Evolutionary conservation across 257 asterid species (phyloP).

Genomic region (Mitragyna speciosa): DNA sequence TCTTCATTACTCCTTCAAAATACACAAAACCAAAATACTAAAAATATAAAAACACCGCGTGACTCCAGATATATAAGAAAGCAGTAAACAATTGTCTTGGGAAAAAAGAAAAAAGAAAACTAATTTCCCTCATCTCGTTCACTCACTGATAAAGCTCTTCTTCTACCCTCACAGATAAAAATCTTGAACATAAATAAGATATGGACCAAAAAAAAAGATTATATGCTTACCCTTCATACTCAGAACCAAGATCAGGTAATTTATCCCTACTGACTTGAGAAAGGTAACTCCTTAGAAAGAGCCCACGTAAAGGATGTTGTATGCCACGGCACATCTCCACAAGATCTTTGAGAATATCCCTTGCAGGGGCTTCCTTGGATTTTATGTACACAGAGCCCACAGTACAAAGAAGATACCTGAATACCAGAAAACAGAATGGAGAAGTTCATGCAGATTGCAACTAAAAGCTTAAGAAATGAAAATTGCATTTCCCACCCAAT

Average conservation of each 20-base stretch:
- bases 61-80: background rate
- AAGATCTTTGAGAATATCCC: constrained; percentile 95
- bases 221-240: constrained; percentile 86
- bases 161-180: background rate
- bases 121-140: background rate
- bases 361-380: constrained; percentile 98
- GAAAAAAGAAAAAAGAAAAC: too few relatives aligned
- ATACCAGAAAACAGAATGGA: constrained; percentile 24
- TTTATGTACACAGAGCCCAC: constrained; percentile 94
- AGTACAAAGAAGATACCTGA: constrained; percentile 92
- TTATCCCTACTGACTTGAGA: constrained; percentile 98
- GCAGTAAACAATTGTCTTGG: background rate
- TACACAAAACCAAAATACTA: background rate
- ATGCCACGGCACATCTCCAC: constrained; percentile 99
- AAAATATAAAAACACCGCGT: too few relatives aligned
- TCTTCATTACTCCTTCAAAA: background rate
- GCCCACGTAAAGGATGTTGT: constrained; percentile 97
- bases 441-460: constrained; percentile 3
- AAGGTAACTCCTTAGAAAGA: constrained; percentile 91
- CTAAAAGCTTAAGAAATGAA: background rate
- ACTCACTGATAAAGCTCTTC: background rate
- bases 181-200: background rate
- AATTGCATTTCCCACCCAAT: background rate
- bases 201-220: background rate
- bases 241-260: constrained; percentile 95